phyloP scores from a whole-genome alignment of 352 stramenopile species.

The Albugo candida region DNA sequence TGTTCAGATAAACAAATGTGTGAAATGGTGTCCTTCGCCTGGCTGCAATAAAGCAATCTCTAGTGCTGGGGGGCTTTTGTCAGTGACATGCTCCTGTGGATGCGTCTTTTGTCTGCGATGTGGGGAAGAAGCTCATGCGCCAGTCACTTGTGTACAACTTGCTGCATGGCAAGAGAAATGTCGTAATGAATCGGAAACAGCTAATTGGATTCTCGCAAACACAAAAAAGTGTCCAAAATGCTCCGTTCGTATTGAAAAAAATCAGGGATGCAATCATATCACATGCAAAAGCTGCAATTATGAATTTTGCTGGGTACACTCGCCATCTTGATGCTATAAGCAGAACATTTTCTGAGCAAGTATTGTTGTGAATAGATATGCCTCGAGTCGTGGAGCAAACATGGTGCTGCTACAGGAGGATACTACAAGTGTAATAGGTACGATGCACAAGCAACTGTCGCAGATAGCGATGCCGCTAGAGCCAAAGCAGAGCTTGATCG shows the following conservation, averaged over 20 bases:
- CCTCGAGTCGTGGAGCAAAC: slow-evolving; percentile 91
- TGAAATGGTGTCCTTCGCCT: slow-evolving; percentile 92
- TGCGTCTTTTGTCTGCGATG: slow-evolving; percentile 86
- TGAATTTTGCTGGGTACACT: slow-evolving; percentile 94
- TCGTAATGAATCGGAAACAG: slow-evolving; percentile 95
- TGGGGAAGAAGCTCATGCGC: slow-evolving; percentile 92
- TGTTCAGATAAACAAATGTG: slow-evolving; percentile 94
- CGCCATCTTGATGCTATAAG: not conserved
- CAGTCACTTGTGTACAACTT: slow-evolving; percentile 85
- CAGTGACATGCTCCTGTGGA: slow-evolving; percentile 65
- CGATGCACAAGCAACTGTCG: slow-evolving; percentile 27
- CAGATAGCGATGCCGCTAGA: slow-evolving; percentile 73
- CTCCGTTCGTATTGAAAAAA: slow-evolving; percentile 98
- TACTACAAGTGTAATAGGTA: slow-evolving; percentile 99
- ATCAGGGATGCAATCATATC: slow-evolving; percentile 99
- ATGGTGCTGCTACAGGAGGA: slow-evolving; percentile 90
- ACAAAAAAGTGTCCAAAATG: slow-evolving; percentile 99
- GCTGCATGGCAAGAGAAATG: slow-evolving; percentile 92
- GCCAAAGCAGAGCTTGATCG: slow-evolving; percentile 94
- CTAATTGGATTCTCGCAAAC: slow-evolving; percentile 99
- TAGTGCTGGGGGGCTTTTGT: slow-evolving; percentile 54
- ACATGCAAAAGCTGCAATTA: slow-evolving; percentile 83
- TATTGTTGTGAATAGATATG: slow-evolving; percentile 40
- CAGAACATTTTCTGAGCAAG: not conserved
- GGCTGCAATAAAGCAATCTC: slow-evolving; percentile 92